Percentiles rank a stretch among this genome's conserved stretches.
These are phyloP conservation scores for Truncatella angustata DNA, from an alignment of 2,329 filamentous ascomycete genomes.

Conservation along the genomic window DNA sequence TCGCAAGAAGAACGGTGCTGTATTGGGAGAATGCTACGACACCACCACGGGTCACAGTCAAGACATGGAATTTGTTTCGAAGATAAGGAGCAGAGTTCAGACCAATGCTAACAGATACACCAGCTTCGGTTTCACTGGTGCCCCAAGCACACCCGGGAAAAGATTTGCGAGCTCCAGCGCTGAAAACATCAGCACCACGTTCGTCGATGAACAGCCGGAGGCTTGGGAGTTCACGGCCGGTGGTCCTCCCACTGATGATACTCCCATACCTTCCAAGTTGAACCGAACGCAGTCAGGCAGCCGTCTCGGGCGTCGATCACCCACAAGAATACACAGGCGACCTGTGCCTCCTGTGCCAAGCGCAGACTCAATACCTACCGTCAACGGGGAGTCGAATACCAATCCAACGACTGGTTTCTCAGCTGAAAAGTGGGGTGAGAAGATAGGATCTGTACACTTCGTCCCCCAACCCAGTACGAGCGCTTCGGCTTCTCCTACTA, in stretches of 20 bases:
- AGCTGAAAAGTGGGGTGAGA: slow-evolving; percentile 51
- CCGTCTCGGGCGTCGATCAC: slow-evolving; percentile 37
- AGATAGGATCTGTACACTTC: slow-evolving; percentile 55
- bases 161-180: slow-evolving; percentile 49
- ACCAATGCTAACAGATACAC: slow-evolving; percentile 31
- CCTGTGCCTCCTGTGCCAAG: slow-evolving; percentile 16
- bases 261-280: slow-evolving; percentile 26
- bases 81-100: neutral
- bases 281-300: slow-evolving; percentile 39
- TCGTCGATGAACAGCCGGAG: slow-evolving; percentile 46
- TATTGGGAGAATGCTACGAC: slow-evolving; percentile 6
- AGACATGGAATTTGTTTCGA: neutral
- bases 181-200: slow-evolving; percentile 62
- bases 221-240: slow-evolving; percentile 55
- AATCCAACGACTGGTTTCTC: slow-evolving; percentile 39
- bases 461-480: slow-evolving; percentile 40
- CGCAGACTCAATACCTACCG: slow-evolving; percentile 19
- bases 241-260: slow-evolving; percentile 27
- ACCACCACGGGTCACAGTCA: slow-evolving; percentile 5
- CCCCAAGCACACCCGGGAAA: slow-evolving; percentile 37
- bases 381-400: slow-evolving; percentile 23
- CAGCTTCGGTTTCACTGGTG: slow-evolving; percentile 52
- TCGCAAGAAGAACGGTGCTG: slow-evolving; percentile 19
- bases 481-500: slow-evolving; percentile 43
- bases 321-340: slow-evolving; percentile 24